A percentile compares a stretch with the other conserved stretches of the same genome.
Evolutionary conservation across 208 protist genomes (phyloP).

Genomic region (Borovskyia barvae): DNA sequence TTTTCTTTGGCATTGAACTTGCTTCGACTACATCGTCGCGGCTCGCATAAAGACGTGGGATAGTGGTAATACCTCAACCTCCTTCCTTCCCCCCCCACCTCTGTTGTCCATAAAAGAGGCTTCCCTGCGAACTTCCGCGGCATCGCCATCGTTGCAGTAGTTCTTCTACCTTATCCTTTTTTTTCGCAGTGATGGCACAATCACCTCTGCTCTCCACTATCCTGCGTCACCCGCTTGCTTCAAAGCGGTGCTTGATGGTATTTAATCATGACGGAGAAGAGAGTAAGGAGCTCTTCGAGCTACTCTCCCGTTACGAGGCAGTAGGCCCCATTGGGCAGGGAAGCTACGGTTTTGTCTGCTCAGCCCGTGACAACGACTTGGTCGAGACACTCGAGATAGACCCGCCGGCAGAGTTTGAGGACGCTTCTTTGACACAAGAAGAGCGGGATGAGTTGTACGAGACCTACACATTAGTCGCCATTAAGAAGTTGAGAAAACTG

Average conservation of each 20-base stretch:
- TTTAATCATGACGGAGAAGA: slow-evolving; percentile 51
- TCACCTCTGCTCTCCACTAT: slow-evolving; percentile 27
- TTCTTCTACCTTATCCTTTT: too few relatives aligned
- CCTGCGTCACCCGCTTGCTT: slow-evolving; percentile 71
- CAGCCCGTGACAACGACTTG: slow-evolving; percentile 64
- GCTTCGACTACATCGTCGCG: not conserved
- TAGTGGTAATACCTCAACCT: too few relatives aligned
- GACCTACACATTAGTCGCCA: slow-evolving; percentile 54
- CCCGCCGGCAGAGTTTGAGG: slow-evolving; percentile 50
- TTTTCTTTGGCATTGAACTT: not conserved
- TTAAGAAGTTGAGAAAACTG: slow-evolving; percentile 77
- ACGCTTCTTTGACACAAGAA: slow-evolving; percentile 30
- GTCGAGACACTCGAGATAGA: slow-evolving; percentile 48
- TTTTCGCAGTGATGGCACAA: slow-evolving; percentile 18
- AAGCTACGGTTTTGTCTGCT: slow-evolving; percentile 79
- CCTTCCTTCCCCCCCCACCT: too few relatives aligned
- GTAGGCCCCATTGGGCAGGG: slow-evolving; percentile 63
- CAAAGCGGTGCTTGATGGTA: slow-evolving; percentile 69
- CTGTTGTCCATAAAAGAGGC: too few relatives aligned
- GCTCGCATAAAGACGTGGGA: too few relatives aligned
- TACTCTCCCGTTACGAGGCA: slow-evolving; percentile 73
- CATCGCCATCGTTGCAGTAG: too few relatives aligned
- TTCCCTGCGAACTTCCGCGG: too few relatives aligned
- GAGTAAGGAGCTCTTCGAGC: slow-evolving; percentile 69
- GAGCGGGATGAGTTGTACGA: slow-evolving; percentile 66